A percentile compares a stretch with the other conserved stretches of the same genome.
Evolutionary conservation across 129 eudicot species (phyloP).

Genomic region (Dittrichia graveolens): DNA sequence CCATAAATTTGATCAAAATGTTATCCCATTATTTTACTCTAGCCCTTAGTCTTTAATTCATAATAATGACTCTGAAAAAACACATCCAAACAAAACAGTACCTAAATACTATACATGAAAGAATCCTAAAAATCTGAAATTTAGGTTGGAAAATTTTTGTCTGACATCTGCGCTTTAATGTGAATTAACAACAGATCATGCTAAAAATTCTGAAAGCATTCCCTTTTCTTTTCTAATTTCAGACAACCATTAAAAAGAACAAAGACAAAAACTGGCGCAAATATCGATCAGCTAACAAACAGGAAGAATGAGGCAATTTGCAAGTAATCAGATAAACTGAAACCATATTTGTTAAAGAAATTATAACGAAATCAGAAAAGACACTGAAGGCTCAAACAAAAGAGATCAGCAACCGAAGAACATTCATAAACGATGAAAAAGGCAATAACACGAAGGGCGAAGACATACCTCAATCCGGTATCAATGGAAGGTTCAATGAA

Average conservation of each 20-base stretch:
- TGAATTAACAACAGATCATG: constrained; percentile 3
- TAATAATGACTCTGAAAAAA: neutral
- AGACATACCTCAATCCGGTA: constrained; percentile 26
- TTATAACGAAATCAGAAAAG: neutral
- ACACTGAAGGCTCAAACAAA: neutral
- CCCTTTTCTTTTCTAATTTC: constrained; percentile 2
- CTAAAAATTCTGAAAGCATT: neutral
- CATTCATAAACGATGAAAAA: neutral
- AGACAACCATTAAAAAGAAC: neutral
- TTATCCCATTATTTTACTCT: neutral
- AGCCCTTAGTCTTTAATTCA: neutral
- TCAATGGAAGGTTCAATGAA: constrained; percentile 11
- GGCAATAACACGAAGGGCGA: neutral
- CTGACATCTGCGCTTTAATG: neutral
- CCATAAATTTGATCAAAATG: neutral
- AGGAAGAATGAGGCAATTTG: neutral
- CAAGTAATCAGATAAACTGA: neutral
- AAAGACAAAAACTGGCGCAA: neutral
- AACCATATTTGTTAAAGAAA: neutral
- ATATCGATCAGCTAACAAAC: neutral
- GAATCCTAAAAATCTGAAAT: constrained; percentile 14
- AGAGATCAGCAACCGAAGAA: neutral
- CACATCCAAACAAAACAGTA: constrained; percentile 23
- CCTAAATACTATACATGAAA: neutral
- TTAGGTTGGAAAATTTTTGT: neutral